These are phyloP conservation scores for Claviceps capensis DNA, from an alignment of 2,329 filamentous ascomycete genomes.

Conservation along the genomic window DNA sequence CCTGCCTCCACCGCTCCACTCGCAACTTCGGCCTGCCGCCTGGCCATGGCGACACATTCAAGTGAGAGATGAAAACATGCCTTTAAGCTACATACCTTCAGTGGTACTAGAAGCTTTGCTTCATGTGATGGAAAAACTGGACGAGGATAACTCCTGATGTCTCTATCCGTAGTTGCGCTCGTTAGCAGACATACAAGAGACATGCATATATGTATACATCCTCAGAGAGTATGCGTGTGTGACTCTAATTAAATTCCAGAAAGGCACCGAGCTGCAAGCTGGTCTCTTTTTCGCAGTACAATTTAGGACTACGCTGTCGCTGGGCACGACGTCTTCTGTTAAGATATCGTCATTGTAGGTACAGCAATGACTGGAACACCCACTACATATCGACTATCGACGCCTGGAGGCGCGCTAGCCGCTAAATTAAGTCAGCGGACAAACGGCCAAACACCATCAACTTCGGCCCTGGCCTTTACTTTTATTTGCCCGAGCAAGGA, in stretches of 20 bases:
- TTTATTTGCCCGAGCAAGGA: constrained; percentile 68
- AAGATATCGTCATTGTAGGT: constrained; percentile 52
- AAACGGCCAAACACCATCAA: constrained; percentile 66
- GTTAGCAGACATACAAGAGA: constrained; percentile 38
- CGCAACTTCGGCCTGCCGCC: constrained; percentile 12
- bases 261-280: constrained; percentile 34
- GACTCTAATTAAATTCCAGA: constrained; percentile 35
- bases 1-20: too few species aligned
- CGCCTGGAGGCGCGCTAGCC: constrained; percentile 43
- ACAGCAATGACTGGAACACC: constrained; percentile 43
- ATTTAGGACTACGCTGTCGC: constrained; percentile 51
- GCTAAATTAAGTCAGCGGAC: constrained; percentile 33
- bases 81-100: constrained; percentile 40
- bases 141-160: constrained; percentile 26
- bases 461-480: constrained; percentile 61
- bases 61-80: constrained; percentile 25
- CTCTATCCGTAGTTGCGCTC: constrained; percentile 30
- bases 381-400: constrained; percentile 48
- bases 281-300: constrained; percentile 47
- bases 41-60: constrained; percentile 20
- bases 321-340: constrained; percentile 50
- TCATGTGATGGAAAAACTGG: constrained; percentile 48
- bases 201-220: constrained; percentile 21
- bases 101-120: constrained; percentile 53
- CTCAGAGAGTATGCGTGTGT: constrained; percentile 33